phyloP scores from a whole-genome alignment of 495 filamentous ascomycete species.

The Baudoinia panamericana region DNA sequence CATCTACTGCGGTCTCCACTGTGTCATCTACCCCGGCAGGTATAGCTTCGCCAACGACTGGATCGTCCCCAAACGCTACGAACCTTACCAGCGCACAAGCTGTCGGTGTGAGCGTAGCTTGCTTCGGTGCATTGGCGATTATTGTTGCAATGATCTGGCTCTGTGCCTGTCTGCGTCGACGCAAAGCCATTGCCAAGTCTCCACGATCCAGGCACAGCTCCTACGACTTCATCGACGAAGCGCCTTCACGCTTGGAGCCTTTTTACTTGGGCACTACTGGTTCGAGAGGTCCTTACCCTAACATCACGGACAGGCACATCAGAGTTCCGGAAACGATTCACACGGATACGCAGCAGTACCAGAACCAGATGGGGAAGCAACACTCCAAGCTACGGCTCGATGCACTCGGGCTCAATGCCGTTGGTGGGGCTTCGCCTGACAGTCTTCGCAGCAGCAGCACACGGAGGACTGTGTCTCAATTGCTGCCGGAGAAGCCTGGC shows the following conservation, averaged over 20 bases:
- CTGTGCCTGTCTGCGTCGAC: slow-evolving; percentile 8
- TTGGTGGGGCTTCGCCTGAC: neutral
- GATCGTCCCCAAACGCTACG: neutral
- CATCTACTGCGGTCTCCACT: neutral
- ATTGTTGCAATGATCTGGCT: slow-evolving; percentile 9
- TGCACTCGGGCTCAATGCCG: neutral
- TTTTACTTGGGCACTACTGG: slow-evolving; percentile 7
- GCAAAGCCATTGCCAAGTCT: neutral
- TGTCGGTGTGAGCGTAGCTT: slow-evolving; percentile 16
- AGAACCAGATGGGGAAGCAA: slow-evolving; percentile 1
- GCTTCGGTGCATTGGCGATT: slow-evolving; percentile 8
- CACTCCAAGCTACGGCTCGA: neutral
- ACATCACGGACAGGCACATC: neutral
- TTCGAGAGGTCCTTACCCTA: slow-evolving; percentile 9
- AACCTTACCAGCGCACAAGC: slow-evolving; percentile 12
- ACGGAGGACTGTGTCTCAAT: slow-evolving; percentile 13
- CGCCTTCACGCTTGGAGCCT: slow-evolving; percentile 13
- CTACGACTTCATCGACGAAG: slow-evolving; percentile 18
- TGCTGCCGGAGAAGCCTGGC: slow-evolving; percentile 19
- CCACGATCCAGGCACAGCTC: neutral
- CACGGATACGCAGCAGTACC: slow-evolving; percentile 5
- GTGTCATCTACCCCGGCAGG: neutral
- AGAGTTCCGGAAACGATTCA: neutral
- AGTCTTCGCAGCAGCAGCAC: slow-evolving; percentile 11
- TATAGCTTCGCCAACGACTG: neutral